Base-by-base conservation (phyloP, 306 rosid genomes). In the Quercus alba region DNA sequence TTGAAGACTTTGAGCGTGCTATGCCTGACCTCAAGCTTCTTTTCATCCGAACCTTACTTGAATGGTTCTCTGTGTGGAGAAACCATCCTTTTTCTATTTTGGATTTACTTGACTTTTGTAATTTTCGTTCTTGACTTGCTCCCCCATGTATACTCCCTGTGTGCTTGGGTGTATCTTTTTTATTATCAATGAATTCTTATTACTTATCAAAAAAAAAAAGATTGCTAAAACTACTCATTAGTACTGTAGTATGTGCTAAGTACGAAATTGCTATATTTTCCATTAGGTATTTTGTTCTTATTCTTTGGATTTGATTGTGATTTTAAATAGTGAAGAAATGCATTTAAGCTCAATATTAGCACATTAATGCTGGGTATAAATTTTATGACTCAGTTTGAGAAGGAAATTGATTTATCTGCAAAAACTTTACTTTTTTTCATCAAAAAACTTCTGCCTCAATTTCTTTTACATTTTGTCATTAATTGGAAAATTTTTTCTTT, bases 401-500 rank as follows among this genome's bases (percentile, higher is more conserved):
- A 64, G 26, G 23, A 67, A 67, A 33, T 67, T 19, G 72, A 67
- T 35, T 46, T 14, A 1, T 67, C n/a, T 62, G 19, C 35, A 62
- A 26, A 17, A 4, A 62, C 69, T 14, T 62, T 5, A 26, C 69
- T 26, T 63, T 14, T 17, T 30, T 63, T 30, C 20, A 30, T 63
- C 2, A 5, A 21, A 67, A 14, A 33, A 33, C 52, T 33, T 23
- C 49, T 12, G 23, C 14, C 52, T 19, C 0, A 63, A 15, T 5
- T 15, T 33, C 46, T 38, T 33, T 68, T 25, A 46, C 20, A 59
- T 23, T 4, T 64, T 62, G 38, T 52, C 49, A 3, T 19, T 9
- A 41, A 59, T 30, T 75, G 62, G 51, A 66, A 52, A 78, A 82
- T 77, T 73, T 73, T 66, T 56, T 77, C 89, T 76, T 54, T 77